Percentiles rank a stretch among this genome's conserved stretches.
phyloP scores from a whole-genome alignment of 2,329 filamentous ascomycete species.

The Diaporthe humulicola region DNA sequence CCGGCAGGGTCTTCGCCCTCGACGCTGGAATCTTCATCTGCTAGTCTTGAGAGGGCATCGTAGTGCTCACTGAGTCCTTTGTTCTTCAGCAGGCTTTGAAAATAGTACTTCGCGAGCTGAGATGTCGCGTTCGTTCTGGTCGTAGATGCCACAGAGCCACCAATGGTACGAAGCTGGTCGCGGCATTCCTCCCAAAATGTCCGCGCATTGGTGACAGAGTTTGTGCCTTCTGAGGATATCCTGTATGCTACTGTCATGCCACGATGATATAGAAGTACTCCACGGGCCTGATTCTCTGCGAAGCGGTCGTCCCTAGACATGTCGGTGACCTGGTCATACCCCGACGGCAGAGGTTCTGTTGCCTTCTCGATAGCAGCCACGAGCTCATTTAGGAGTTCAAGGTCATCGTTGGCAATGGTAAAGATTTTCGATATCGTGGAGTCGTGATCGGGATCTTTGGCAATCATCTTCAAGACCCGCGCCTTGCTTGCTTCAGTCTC shows the following conservation, averaged over 20 bases:
- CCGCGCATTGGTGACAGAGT: background rate
- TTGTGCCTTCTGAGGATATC: background rate
- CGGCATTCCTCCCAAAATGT: slow-evolving; percentile 42
- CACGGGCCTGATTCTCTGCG: slow-evolving; percentile 37
- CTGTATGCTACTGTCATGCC: slow-evolving; percentile 36
- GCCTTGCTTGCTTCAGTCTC: slow-evolving; percentile 33
- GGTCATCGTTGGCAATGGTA: slow-evolving; percentile 35
- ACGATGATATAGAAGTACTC: slow-evolving; percentile 38
- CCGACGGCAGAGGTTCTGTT: background rate
- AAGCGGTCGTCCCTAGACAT: slow-evolving; percentile 39
- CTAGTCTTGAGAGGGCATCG: slow-evolving; percentile 37
- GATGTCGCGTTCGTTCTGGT: slow-evolving; percentile 33
- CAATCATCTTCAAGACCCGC: slow-evolving; percentile 40
- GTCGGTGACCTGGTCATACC: background rate
- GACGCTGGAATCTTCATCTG: slow-evolving; percentile 28
- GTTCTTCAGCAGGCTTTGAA: slow-evolving; percentile 42
- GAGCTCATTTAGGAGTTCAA: slow-evolving; percentile 40
- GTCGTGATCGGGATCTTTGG: slow-evolving; percentile 38
- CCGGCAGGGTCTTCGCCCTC: slow-evolving; percentile 30
- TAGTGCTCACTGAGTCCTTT: slow-evolving; percentile 33
- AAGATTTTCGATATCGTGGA: slow-evolving; percentile 41
- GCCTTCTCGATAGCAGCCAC: slow-evolving; percentile 15
- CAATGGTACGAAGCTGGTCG: slow-evolving; percentile 40
- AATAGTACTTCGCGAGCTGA: slow-evolving; percentile 43
- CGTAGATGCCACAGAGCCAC: slow-evolving; percentile 40